phyloP scores from a whole-genome alignment of 129 eudicot species.

The Saposhnikovia divaricata region DNA sequence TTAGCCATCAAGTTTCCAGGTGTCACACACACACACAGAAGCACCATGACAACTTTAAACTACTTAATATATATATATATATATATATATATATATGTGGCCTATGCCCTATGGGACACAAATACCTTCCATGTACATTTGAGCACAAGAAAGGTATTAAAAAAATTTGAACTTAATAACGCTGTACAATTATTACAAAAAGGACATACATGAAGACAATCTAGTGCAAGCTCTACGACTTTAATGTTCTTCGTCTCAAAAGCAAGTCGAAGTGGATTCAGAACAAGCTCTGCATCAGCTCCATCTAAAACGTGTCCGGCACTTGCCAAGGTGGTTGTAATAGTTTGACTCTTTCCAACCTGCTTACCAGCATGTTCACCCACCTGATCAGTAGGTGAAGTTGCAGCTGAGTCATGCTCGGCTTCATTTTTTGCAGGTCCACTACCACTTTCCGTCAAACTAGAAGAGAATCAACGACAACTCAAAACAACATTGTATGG shows the following conservation, averaged over 20 bases:
- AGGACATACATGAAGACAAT: constrained; percentile 92
- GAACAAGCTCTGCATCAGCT: constrained; percentile 84
- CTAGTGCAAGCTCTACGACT: constrained; percentile 85
- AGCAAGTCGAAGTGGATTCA: constrained; percentile 86
- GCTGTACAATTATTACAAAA: not conserved
- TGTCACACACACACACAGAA: not conserved
- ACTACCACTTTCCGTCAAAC: constrained; percentile 45
- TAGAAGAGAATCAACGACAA: constrained; percentile 23
- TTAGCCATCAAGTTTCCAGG: not conserved
- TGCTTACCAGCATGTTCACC: constrained; percentile 18
- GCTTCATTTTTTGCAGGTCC: constrained; percentile 35
- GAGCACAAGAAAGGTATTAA: not conserved
- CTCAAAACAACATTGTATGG: constrained; percentile 13
- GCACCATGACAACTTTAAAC: not conserved
- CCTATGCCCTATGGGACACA: too few relatives aligned
- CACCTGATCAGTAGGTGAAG: constrained; percentile 14
- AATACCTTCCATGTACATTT: constrained; percentile 12
- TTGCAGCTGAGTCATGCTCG: constrained; percentile 35
- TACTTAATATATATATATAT: not conserved
- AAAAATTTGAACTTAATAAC: not conserved
- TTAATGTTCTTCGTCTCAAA: constrained; percentile 85
- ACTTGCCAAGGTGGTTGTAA: constrained; percentile 61
- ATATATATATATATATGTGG: not conserved
- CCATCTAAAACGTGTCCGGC: constrained; percentile 86
- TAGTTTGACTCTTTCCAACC: constrained; percentile 30